phyloP scores from a whole-genome alignment of 768 basidiomycete species.

The Hypsizygus marmoreus region DNA sequence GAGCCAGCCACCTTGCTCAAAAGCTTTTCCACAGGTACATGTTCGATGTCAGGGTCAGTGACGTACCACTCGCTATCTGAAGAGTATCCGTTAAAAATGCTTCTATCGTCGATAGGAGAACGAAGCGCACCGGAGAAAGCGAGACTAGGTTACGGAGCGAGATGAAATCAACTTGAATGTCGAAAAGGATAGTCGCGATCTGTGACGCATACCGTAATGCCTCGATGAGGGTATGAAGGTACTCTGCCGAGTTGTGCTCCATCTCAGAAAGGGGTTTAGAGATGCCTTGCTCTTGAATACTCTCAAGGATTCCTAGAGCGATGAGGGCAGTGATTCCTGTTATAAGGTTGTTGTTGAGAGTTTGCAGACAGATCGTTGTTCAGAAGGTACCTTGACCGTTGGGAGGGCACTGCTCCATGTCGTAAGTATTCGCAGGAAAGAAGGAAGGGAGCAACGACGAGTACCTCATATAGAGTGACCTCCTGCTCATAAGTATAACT shows the following conservation, averaged over 20 bases:
- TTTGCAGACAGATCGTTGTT: background rate
- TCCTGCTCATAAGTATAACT: constrained; percentile 84
- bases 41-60: constrained; percentile 81
- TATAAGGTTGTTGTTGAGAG: background rate
- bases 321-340: constrained; percentile 87
- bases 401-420: constrained; percentile 71
- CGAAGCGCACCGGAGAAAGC: constrained; percentile 68
- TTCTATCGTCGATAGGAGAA: background rate
- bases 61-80: constrained; percentile 88
- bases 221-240: constrained; percentile 86
- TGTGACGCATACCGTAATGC: constrained; percentile 62
- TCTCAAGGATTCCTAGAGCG: constrained; percentile 91
- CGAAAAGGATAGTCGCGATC: background rate
- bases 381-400: constrained; percentile 80
- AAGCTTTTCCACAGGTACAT: constrained; percentile 79
- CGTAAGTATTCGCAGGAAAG: background rate
- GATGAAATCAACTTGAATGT: background rate
- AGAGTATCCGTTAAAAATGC: background rate
- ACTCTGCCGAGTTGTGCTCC: constrained; percentile 90
- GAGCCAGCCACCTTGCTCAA: constrained; percentile 68
- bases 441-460: constrained; percentile 9
- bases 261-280: constrained; percentile 70
- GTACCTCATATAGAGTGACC: constrained; percentile 89
- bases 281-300: constrained; percentile 73
- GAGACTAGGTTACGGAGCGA: constrained; percentile 37